These are phyloP conservation scores for Lodderomyces theae DNA, from an alignment of 1,139 yeast genomes.

Conservation along the genomic window DNA sequence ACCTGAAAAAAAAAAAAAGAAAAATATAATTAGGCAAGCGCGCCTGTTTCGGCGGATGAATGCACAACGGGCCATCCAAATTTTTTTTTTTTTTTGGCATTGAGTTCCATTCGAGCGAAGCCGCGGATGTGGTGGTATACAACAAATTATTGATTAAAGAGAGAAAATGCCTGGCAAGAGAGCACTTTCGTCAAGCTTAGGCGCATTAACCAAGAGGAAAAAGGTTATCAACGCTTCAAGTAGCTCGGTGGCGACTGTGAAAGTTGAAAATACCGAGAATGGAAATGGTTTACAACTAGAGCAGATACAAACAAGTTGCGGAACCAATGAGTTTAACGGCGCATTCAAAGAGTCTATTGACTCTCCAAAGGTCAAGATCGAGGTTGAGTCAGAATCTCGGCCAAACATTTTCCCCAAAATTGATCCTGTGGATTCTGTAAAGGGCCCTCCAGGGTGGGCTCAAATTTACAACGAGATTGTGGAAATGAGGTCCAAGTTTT, in stretches of 20 bases:
- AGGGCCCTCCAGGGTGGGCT: constrained; percentile 47
- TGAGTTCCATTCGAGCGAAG: too few species aligned
- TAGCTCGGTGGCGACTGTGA: background rate
- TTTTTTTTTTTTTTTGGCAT: too few species aligned
- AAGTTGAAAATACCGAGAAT: background rate
- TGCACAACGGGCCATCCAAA: too few species aligned
- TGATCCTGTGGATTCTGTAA: constrained; percentile 12
- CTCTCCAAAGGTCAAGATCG: constrained; percentile 6
- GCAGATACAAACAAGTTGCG: background rate
- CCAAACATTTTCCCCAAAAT: constrained; percentile 18
- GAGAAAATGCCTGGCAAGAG: background rate
- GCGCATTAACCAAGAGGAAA: background rate
- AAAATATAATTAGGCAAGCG: too few species aligned
- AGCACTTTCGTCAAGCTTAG: background rate
- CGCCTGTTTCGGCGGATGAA: constrained; percentile 1
- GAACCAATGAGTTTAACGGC: background rate
- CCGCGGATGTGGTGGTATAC: too few species aligned
- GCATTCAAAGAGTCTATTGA: background rate
- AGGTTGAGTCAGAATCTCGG: constrained; percentile 12
- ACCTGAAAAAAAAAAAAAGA: background rate
- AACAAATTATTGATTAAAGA: too few species aligned
- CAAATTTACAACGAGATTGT: constrained; percentile 62
- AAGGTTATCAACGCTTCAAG: background rate
- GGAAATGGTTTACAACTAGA: background rate
- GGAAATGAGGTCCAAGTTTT: constrained; percentile 58